Percentiles rank a stretch among this genome's conserved stretches.
These are phyloP conservation scores for Fusarium domesticum DNA, from an alignment of 2,329 filamentous ascomycete genomes.

Conservation along the genomic window DNA sequence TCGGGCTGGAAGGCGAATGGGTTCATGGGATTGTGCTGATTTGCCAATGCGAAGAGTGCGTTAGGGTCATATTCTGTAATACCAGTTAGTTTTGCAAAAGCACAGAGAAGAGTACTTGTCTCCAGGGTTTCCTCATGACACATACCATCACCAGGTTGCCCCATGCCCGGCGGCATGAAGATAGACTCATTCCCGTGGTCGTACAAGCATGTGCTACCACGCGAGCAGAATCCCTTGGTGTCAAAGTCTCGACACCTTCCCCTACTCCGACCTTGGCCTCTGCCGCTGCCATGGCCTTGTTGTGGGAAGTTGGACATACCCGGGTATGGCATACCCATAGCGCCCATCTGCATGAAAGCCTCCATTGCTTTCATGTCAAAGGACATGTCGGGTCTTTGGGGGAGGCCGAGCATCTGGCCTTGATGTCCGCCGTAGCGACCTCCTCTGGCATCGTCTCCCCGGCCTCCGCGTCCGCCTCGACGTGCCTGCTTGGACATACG, in stretches of 20 bases:
- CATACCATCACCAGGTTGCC: constrained; percentile 28
- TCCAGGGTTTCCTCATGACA: neutral
- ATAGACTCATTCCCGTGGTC: constrained; percentile 61
- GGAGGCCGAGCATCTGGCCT: constrained; percentile 14
- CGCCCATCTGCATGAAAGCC: constrained; percentile 59
- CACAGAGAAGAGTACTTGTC: neutral
- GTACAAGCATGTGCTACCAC: constrained; percentile 64
- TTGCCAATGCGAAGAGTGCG: constrained; percentile 25
- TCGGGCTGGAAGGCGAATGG: constrained; percentile 23
- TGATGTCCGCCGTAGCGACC: constrained; percentile 13
- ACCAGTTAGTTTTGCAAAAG: constrained; percentile 11
- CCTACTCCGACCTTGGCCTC: constrained; percentile 35
- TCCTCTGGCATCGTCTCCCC: constrained; percentile 22
- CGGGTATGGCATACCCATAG: constrained; percentile 46
- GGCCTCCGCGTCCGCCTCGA: constrained; percentile 43
- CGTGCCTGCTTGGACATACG: constrained; percentile 60
- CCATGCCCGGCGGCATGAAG: constrained; percentile 32
- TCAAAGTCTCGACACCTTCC: constrained; percentile 68
- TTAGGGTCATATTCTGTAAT: constrained; percentile 35
- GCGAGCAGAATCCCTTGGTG: constrained; percentile 67
- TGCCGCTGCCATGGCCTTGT: constrained; percentile 23
- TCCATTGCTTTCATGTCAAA: constrained; percentile 62
- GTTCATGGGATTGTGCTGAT: constrained; percentile 15
- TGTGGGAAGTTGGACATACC: constrained; percentile 41
- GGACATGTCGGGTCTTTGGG: constrained; percentile 32